Evolutionary conservation across 2,329 filamentous ascomycete genomes (phyloP).

Genomic region (Neospermospora avenae): DNA sequence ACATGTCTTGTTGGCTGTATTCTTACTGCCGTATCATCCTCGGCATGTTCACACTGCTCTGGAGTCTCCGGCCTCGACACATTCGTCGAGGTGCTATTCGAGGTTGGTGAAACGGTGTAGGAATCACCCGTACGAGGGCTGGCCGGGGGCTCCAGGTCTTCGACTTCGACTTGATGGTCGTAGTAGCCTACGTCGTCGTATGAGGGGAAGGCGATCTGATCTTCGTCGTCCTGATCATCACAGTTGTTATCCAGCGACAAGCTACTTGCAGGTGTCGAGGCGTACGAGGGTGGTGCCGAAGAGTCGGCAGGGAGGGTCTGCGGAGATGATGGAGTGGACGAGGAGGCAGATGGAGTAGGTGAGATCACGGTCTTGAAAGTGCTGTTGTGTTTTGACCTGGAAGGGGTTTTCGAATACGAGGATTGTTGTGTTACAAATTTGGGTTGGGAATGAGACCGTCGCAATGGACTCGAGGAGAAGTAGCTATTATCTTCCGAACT

Average conservation of each 20-base stretch:
- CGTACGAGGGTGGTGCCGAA: conserved; percentile 52
- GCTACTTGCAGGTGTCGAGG: conserved; percentile 62
- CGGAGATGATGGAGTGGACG: conserved; percentile 56
- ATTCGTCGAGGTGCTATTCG: conserved; percentile 55
- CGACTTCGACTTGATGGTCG: conserved; percentile 29
- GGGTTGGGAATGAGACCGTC: conserved; percentile 58
- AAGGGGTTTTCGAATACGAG: conserved; percentile 45
- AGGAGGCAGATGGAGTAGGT: conserved; percentile 36
- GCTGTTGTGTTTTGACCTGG: conserved; percentile 39
- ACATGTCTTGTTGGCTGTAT: conserved; percentile 71
- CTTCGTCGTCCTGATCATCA: conserved; percentile 89
- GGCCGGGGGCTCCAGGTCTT: conserved; percentile 48
- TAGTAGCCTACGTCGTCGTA: conserved; percentile 40
- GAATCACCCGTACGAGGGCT: conserved; percentile 50
- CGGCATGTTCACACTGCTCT: conserved; percentile 37
- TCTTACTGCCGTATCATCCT: conserved; percentile 53
- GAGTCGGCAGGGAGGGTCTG: conserved; percentile 49
- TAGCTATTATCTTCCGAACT: conserved; percentile 53
- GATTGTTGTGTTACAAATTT: conserved; percentile 52
- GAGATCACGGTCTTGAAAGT: conserved; percentile 29
- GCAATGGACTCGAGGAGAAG: conserved; percentile 52
- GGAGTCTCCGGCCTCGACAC: conserved; percentile 43
- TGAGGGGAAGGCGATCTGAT: conserved; percentile 42
- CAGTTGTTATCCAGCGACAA: conserved; percentile 80
- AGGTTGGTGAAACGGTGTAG: conserved; percentile 55